Evolutionary conservation across 306 rosid species (phyloP).

Genomic region (Dalbergia cochinchinensis): DNA sequence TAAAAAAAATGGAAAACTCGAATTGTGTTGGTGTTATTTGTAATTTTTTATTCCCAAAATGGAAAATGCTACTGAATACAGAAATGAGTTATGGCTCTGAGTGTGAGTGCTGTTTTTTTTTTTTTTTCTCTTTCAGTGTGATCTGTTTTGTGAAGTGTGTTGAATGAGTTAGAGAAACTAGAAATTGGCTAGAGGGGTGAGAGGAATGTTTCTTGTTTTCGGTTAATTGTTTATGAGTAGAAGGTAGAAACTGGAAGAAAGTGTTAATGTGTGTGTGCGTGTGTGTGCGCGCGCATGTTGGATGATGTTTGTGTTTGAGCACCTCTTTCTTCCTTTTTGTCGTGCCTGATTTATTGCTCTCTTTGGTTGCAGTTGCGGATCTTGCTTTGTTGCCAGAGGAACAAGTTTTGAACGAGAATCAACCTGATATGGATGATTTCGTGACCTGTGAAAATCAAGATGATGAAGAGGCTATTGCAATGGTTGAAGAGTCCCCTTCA

Average conservation of each 20-base stretch:
- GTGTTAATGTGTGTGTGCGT: not conserved
- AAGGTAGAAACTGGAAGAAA: too few relatives aligned
- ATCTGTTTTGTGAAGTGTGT: too few relatives aligned
- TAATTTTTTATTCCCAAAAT: not conserved
- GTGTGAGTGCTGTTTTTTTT: too few relatives aligned
- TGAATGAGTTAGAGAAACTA: too few relatives aligned
- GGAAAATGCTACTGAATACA: not conserved
- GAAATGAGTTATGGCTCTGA: not conserved
- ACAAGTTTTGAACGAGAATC: constrained; percentile 75
- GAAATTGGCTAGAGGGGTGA: too few relatives aligned
- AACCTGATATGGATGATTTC: constrained; percentile 83
- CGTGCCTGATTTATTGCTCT: constrained; percentile 8
- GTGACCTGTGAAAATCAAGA: constrained; percentile 73
- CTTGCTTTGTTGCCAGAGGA: constrained; percentile 75
- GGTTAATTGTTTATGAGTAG: too few relatives aligned
- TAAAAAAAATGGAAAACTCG: not conserved
- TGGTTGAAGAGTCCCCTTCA: constrained; percentile 83
- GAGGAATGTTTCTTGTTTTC: too few relatives aligned
- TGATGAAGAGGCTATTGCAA: constrained; percentile 83
- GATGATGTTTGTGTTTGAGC: not conserved
- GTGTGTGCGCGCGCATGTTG: not conserved
- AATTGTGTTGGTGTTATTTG: not conserved
- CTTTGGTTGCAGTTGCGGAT: constrained; percentile 61
- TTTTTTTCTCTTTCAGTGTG: too few relatives aligned
- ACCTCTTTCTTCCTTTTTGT: too few relatives aligned